Evolutionary conservation across 768 basidiomycete species (phyloP), one percentile per base, ranked within the genome.

Genomic region (Tylopilus sp.): DNA sequence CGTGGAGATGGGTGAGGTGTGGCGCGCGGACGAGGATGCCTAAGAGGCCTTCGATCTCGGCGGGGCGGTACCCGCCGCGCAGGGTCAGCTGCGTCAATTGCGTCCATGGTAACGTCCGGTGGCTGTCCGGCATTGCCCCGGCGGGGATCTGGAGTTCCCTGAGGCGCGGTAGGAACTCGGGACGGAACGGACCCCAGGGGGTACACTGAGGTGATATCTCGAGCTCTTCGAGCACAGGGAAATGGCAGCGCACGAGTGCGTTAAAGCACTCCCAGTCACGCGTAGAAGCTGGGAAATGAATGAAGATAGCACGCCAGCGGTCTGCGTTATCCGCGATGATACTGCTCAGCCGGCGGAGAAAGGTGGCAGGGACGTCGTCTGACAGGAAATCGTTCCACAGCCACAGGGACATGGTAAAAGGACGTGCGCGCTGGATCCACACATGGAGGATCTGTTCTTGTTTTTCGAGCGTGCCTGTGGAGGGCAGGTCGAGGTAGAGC

Each of bases 371-470:
- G 47, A 67, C 58, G 55, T 68, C 66, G 52, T 67, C 66, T 2
- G 66, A 64, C 55, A 68, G 52, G 54, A 67, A 68, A 52, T 67
- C 64, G 44, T 67, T 67, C 66, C 66, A 67, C 1, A 67, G 40
- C 66, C 66, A 67, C 1, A 68, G 21, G 0, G 66, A 59, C 44
- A 67, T 45, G 42, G 62, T 53, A 18, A 64, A 52, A 0, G 63
- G 66, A 25, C 57, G 64, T 1, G 66, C 50, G 28, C 66, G 66
- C 21, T 62, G 57, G 48, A 67, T 52, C 66, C 66, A 67, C 1
- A 61, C 55, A 6, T 48, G 21, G 43, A 67, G 51, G 48, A 68
- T 58, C 31, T 57, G 57, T 18, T 66, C 64, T 18, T 68, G 58
- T 6, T 35, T 62, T 5, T 58, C 56, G 40, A 67, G 35, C 42